These are phyloP conservation scores for Globisporangium parvum DNA, from an alignment of 352 stramenopile genomes.

Conservation along the genomic window DNA sequence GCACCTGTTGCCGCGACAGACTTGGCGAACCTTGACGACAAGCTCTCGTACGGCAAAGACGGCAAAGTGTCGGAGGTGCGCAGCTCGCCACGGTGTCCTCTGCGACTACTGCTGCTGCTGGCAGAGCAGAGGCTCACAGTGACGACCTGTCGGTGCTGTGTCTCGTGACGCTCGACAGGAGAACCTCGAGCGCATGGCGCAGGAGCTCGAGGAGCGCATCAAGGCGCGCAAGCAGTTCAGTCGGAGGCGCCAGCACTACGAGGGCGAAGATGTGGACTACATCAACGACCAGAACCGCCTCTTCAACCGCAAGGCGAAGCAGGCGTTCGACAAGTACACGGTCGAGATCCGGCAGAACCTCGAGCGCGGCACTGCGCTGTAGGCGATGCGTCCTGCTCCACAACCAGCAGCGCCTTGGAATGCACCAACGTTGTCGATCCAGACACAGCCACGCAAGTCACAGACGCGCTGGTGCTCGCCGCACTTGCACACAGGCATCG, in stretches of 20 bases:
- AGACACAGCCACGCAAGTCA: no score
- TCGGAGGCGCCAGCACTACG: conserved; percentile 63
- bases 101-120: neutral
- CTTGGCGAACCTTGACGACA: conserved; percentile 31
- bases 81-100: conserved; percentile 7
- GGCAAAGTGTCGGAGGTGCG: conserved; percentile 45
- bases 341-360: conserved; percentile 97
- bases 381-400: conserved; percentile 17
- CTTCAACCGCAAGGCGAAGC: conserved; percentile 97
- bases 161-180: conserved; percentile 21
- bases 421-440: no score
- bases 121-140: neutral
- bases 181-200: conserved; percentile 63
- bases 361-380: conserved; percentile 96
- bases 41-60: conserved; percentile 61
- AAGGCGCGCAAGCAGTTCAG: conserved; percentile 75
- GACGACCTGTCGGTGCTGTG: neutral
- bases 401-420: no score
- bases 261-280: conserved; percentile 93
- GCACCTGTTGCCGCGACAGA: neutral
- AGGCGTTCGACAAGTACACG: conserved; percentile 97
- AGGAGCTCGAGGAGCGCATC: conserved; percentile 65
- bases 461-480: no score
- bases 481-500: no score
- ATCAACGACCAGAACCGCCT: conserved; percentile 98